Evolutionary conservation across 2,329 filamentous ascomycete genomes (phyloP).

Genomic region (Hortaea werneckii): DNA sequence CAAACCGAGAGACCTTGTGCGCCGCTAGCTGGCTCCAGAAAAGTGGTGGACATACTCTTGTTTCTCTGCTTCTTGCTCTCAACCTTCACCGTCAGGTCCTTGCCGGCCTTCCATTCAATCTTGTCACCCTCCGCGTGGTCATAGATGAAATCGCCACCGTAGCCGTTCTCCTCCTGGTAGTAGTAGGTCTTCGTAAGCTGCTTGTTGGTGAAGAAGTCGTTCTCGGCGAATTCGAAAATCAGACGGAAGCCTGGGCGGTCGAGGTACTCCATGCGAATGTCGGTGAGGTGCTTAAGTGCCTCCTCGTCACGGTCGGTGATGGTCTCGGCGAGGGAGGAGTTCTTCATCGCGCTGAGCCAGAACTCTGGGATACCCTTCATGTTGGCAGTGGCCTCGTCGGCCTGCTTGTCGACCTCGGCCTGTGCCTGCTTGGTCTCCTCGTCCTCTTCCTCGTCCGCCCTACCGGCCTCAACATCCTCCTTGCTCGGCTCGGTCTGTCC

Average conservation of each 20-base stretch:
- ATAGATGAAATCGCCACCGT: constrained; percentile 98
- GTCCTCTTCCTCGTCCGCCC: constrained; percentile 65
- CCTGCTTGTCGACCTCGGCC: constrained; percentile 51
- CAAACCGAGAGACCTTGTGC: neutral
- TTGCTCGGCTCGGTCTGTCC: constrained; percentile 76
- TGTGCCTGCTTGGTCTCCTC: constrained; percentile 45
- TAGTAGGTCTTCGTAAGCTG: constrained; percentile 95
- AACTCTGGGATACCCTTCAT: constrained; percentile 88
- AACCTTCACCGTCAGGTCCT: constrained; percentile 86
- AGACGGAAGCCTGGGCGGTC: constrained; percentile 96
- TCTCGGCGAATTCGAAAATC: constrained; percentile 92
- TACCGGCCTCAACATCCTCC: constrained; percentile 75
- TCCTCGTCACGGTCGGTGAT: constrained; percentile 96
- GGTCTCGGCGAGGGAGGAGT: constrained; percentile 96
- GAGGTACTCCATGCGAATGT: constrained; percentile 98
- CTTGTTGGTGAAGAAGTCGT: constrained; percentile 97
- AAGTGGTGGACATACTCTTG: constrained; percentile 65
- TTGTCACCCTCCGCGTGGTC: constrained; percentile 97
- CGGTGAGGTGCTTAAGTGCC: constrained; percentile 77
- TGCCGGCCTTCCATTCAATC: constrained; percentile 90
- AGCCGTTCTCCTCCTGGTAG: constrained; percentile 97
- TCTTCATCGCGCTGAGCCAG: constrained; percentile 99
- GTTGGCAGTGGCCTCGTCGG: constrained; percentile 41
- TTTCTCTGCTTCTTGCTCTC: constrained; percentile 99
- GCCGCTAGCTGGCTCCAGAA: neutral